A percentile compares a stretch with the other conserved stretches of the same genome.
Evolutionary conservation across 176 grass and related monocot genomes (phyloP).

Genomic region (Alloteropsis semialata): DNA sequence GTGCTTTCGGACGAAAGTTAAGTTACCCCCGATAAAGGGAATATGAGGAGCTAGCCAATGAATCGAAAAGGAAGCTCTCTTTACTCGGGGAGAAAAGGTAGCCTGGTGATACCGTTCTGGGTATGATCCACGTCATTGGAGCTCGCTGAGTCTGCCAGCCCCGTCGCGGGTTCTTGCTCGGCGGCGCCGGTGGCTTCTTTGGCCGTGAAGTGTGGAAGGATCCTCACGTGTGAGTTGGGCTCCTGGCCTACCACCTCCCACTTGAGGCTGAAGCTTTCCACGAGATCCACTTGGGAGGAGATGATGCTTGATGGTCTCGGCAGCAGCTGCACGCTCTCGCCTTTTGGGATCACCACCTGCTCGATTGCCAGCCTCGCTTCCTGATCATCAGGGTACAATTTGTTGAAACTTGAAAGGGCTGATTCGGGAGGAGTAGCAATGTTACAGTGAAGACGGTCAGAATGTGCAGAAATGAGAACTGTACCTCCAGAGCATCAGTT

Average conservation of each 20-base stretch:
- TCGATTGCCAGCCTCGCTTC: conserved; percentile 85
- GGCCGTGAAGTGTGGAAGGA: conserved; percentile 49
- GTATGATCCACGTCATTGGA: conserved; percentile 27
- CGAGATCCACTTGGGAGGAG: conserved; percentile 60
- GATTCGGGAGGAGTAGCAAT: neutral
- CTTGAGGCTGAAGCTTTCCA: conserved; percentile 65
- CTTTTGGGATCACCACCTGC: conserved; percentile 70
- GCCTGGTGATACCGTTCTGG: conserved; percentile 49
- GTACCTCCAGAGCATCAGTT: conserved; percentile 86
- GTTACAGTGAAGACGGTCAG: neutral
- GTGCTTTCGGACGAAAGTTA: neutral
- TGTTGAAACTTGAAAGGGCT: neutral
- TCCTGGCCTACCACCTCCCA: conserved; percentile 60
- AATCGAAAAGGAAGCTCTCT: neutral
- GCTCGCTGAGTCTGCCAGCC: conserved; percentile 17
- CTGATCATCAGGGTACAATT: conserved; percentile 16
- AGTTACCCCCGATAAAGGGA: no score
- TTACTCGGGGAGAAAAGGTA: conserved; percentile 63
- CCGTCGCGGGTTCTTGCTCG: neutral
- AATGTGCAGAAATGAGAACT: neutral
- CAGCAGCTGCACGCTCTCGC: conserved; percentile 58
- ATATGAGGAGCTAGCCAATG: neutral
- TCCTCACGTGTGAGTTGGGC: conserved; percentile 33
- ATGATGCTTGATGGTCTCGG: conserved; percentile 56
- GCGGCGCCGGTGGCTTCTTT: neutral